Evolutionary conservation across 345 rosid species (phyloP), one percentile per base, ranked within the genome.

Genomic region (Camelina sativa): DNA sequence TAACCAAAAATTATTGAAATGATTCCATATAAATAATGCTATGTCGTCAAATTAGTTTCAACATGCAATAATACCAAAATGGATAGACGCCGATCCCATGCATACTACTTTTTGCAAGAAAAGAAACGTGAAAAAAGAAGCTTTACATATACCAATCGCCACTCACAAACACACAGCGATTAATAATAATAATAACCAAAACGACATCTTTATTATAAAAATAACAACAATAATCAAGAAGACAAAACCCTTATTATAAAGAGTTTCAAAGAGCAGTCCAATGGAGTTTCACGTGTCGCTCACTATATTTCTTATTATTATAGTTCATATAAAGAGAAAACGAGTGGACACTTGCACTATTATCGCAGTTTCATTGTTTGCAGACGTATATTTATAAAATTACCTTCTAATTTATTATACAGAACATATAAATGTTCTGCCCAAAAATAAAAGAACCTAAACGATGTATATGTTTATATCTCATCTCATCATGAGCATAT

Each of bases 31-130:
- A 16, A 9, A 9, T 5, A 19, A 47, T 65, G 28, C 3, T 30
- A 17, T 22, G 28, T 8, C 34, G 34, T 28, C 30, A 28, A 37
- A 35, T 22, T 22, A 53, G 41, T 23, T 38, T 9, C 10, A 44
- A 73, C 46, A 34, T 73, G 72, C 66, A 74, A 57, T 46, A 46
- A 65, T 74, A 46, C 65, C 58, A 41, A 65, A 74, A 65, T 48
- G 66, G 78, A 56, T 74, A 74, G 65, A 74, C 51, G 66, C 66
- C 63, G 67, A 59, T 67, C 37, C 61, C 73, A 68, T 67, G 79
- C 63, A 67, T 46, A 30, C 67, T 75, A 67, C 73, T 75, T 75
- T 28, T 75, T 52, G 48, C 40, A 51, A 50, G 72, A 74, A 66
- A 74, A 58, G 55, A 30, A 56, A 69, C 65, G 62, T 58, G 55